Conservation (phyloP, 2,329 filamentous ascomycete genomes). For the Alternaria tenuissima region DNA sequence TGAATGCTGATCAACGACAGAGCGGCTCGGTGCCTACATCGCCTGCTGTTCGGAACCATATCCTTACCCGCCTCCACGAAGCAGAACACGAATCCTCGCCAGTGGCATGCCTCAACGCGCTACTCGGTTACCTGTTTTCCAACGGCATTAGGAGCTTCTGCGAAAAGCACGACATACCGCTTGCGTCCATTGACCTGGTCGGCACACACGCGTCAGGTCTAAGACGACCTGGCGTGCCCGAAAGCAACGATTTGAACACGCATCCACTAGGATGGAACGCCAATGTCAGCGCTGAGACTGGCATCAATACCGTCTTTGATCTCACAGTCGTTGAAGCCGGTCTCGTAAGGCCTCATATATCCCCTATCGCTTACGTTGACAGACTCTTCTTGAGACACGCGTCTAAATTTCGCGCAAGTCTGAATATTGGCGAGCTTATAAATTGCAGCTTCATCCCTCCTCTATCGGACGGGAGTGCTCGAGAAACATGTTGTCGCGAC, state of each 20-base stretch:
- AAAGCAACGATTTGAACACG: slow-evolving; percentile 44
- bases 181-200: slow-evolving; percentile 61
- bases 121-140: slow-evolving; percentile 66
- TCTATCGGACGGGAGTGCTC: slow-evolving; percentile 50
- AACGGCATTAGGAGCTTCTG: slow-evolving; percentile 62
- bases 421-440: slow-evolving; percentile 69
- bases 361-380: slow-evolving; percentile 67
- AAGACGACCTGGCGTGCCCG: slow-evolving; percentile 1
- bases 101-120: slow-evolving; percentile 65
- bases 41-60: slow-evolving; percentile 62
- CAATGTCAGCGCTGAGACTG: slow-evolving; percentile 63
- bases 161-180: slow-evolving; percentile 53
- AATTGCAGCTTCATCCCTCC: slow-evolving; percentile 69
- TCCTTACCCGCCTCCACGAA: slow-evolving; percentile 66
- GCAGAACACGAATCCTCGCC: slow-evolving; percentile 63
- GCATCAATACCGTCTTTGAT: slow-evolving; percentile 67
- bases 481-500: slow-evolving; percentile 60
- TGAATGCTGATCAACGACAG: slow-evolving; percentile 34
- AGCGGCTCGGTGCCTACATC: slow-evolving; percentile 66
- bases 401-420: slow-evolving; percentile 64
- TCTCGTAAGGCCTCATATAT: slow-evolving; percentile 63
- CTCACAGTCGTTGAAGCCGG: slow-evolving; percentile 66
- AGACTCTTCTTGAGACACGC: slow-evolving; percentile 65
- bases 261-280: slow-evolving; percentile 64
- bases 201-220: slow-evolving; percentile 65